Evolutionary conservation across 371 early-diverging fungal genomes (phyloP).

Genomic region (Lichtheimia ornata): DNA sequence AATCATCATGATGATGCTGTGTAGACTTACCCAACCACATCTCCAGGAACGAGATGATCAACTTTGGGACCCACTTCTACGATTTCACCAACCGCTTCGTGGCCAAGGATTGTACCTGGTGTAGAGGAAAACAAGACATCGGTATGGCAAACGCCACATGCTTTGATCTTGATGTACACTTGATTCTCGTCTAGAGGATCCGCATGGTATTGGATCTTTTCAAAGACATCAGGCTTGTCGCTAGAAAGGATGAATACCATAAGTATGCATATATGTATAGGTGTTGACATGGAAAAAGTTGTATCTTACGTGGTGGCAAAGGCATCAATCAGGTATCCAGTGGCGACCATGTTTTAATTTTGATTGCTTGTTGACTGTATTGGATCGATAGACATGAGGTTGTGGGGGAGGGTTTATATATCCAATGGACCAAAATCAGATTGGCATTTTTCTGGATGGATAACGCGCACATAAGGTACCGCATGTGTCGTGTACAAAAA

Average conservation of each 20-base stretch:
- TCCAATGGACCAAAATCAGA: too few species aligned
- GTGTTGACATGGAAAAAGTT: background rate
- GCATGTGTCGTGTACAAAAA: too few species aligned
- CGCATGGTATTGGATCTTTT: constrained; percentile 16
- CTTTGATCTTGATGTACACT: constrained; percentile 45
- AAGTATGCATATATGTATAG: background rate
- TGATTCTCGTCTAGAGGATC: constrained; percentile 17
- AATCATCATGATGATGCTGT: background rate
- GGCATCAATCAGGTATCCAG: constrained; percentile 12
- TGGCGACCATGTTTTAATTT: too few species aligned
- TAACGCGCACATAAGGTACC: too few species aligned
- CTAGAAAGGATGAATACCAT: background rate
- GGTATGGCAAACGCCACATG: constrained; percentile 60
- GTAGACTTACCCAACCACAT: constrained; percentile 44
- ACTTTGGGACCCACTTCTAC: constrained; percentile 43
- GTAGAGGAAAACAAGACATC: constrained; percentile 35
- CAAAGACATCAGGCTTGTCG: constrained; percentile 17
- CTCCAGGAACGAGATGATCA: constrained; percentile 46
- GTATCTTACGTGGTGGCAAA: constrained; percentile 17
- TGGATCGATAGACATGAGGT: too few species aligned
- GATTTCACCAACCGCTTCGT: constrained; percentile 54
- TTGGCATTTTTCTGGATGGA: too few species aligned
- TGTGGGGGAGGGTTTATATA: too few species aligned
- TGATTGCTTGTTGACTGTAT: too few species aligned
- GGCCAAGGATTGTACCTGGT: constrained; percentile 40